A percentile compares a stretch with the other conserved stretches of the same genome.
These are phyloP conservation scores for Apiotrichum brassicae DNA, from an alignment of 1,284 basidiomycete species.

Conservation along the genomic window DNA sequence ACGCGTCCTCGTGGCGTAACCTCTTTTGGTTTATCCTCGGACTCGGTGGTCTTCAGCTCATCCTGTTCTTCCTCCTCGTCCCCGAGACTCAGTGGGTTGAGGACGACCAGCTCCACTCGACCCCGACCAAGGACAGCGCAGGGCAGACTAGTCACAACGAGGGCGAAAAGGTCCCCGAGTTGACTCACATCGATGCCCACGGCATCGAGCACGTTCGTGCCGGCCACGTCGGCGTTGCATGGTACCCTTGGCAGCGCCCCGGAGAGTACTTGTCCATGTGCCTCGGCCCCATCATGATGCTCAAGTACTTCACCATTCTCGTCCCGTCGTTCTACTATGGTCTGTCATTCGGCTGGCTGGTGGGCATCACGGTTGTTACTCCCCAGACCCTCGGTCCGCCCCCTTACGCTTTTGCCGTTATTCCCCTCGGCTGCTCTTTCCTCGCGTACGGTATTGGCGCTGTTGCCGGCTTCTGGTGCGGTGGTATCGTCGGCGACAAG, in stretches of 20 bases:
- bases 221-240: constrained; percentile 2
- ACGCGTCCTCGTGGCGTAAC: constrained; percentile 26
- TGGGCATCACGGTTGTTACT: constrained; percentile 40
- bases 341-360: constrained; percentile 38
- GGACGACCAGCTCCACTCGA: not conserved
- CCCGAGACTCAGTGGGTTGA: constrained; percentile 42
- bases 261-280: not conserved
- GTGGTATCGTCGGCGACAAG: constrained; percentile 39
- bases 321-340: constrained; percentile 41
- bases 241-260: not conserved
- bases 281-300: not conserved
- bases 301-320: constrained; percentile 25
- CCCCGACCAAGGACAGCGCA: not conserved
- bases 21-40: constrained; percentile 42
- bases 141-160: too few species aligned
- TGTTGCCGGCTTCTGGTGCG: constrained; percentile 40
- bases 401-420: constrained; percentile 37
- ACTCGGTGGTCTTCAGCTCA: constrained; percentile 19
- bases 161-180: not conserved
- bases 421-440: constrained; percentile 37
- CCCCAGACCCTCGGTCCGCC: constrained; percentile 37
- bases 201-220: not conserved
- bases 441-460: constrained; percentile 39
- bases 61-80: constrained; percentile 29
- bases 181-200: not conserved